These are phyloP conservation scores for Persicaria tinctoria DNA, from an alignment of 148 eudicot species.

Conservation along the genomic window DNA sequence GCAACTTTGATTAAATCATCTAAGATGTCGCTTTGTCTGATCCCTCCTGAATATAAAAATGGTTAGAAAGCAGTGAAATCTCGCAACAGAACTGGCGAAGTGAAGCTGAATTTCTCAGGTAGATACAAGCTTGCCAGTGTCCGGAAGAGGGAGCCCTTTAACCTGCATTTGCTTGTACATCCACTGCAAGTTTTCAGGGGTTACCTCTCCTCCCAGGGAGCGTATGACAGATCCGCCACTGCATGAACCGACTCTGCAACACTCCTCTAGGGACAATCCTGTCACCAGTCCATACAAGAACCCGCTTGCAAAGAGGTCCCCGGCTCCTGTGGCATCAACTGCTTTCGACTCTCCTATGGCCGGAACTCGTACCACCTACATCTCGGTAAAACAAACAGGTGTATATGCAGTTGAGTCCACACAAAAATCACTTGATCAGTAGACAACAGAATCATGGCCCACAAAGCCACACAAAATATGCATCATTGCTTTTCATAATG, in stretches of 20 bases:
- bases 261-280: constrained; percentile 75
- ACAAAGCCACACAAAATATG: not conserved
- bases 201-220: constrained; percentile 85
- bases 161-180: constrained; percentile 86
- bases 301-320: constrained; percentile 93
- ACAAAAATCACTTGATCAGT: not conserved
- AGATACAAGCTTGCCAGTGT: not conserved
- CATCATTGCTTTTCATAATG: not conserved
- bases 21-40: not conserved
- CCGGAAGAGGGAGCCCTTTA: constrained; percentile 56
- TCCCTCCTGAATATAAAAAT: not conserved
- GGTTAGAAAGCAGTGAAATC: not conserved
- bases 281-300: constrained; percentile 82
- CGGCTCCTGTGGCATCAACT: constrained; percentile 91
- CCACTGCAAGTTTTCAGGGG: constrained; percentile 86
- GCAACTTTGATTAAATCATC: not conserved
- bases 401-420: not conserved
- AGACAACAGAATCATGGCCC: not conserved
- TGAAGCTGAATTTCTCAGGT: not conserved
- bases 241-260: constrained; percentile 84
- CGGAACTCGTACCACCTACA: constrained; percentile 60
- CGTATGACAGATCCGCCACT: constrained; percentile 94
- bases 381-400: not conserved
- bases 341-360: constrained; percentile 76
- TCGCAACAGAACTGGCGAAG: not conserved